phyloP scores from a whole-genome alignment of 2,329 filamentous ascomycete species.

The Scleromitrula shiraiana region DNA sequence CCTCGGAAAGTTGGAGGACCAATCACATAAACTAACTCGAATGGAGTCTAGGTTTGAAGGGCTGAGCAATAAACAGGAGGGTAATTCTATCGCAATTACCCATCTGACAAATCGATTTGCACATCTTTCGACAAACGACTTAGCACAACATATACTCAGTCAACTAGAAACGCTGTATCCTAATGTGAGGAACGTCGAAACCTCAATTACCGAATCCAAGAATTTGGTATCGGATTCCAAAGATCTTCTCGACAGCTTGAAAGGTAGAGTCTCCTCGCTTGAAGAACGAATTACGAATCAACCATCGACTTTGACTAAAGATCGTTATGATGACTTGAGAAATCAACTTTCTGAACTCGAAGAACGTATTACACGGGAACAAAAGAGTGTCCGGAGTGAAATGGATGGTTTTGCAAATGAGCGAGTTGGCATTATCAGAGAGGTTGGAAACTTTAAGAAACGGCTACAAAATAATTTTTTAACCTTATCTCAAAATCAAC shows the following conservation, averaged over 20 bases:
- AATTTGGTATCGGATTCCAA: background rate
- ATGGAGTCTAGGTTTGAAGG: background rate
- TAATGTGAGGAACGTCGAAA: background rate
- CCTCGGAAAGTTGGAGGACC: background rate
- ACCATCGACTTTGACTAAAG: too few species aligned
- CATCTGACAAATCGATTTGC: slow-evolving; percentile 1
- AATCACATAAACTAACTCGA: background rate
- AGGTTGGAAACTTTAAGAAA: too few species aligned
- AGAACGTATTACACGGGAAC: too few species aligned
- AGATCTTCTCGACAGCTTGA: background rate
- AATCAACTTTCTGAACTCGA: too few species aligned
- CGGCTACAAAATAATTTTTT: too few species aligned
- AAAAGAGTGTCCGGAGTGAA: too few species aligned
- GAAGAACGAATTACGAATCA: too few species aligned
- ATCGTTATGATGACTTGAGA: too few species aligned
- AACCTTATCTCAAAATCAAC: too few species aligned
- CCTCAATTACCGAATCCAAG: background rate
- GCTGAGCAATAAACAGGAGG: background rate
- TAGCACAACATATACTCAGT: slow-evolving; percentile 3
- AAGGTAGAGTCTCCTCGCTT: background rate
- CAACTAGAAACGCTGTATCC: slow-evolving; percentile 7
- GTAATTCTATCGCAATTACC: background rate
- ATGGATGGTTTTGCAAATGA: too few species aligned
- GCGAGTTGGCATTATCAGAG: too few species aligned
- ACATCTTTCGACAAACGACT: background rate